Percentiles rank a stretch among this genome's conserved stretches.
phyloP scores from a whole-genome alignment of 2,329 filamentous ascomycete species.

The Metarhizium anisopliae region DNA sequence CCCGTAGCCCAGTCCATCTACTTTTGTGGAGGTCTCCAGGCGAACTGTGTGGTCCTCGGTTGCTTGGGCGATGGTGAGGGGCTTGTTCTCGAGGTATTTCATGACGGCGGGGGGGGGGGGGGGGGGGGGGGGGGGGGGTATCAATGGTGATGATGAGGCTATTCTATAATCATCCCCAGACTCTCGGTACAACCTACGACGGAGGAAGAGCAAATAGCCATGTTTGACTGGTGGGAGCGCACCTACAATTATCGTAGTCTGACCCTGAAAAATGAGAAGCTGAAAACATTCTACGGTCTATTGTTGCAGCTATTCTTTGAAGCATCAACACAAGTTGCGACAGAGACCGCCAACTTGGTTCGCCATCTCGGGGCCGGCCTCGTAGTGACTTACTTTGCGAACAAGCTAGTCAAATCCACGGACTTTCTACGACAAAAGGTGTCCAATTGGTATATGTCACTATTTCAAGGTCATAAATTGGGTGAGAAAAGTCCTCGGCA shows the following conservation, averaged over 20 bases:
- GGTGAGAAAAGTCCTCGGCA: no score
- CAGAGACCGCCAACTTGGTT: neutral
- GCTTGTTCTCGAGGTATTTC: no score
- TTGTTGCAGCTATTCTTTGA: neutral
- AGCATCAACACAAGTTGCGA: neutral
- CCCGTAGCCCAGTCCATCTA: no score
- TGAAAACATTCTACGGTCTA: neutral
- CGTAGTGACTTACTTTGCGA: neutral
- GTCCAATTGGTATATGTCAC: no score
- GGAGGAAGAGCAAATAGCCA: neutral
- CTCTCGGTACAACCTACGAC: no score
- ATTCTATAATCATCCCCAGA: no score
- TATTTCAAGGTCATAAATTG: no score
- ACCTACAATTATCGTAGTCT: neutral
- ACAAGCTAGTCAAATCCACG: neutral
- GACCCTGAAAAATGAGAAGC: neutral
- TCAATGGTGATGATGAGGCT: neutral
- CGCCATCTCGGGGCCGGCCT: neutral
- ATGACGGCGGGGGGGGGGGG: no score
- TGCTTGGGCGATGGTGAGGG: no score
- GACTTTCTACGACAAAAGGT: no score
- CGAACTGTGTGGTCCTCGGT: no score
- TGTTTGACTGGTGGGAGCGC: neutral
- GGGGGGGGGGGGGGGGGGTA: rapidly evolving
- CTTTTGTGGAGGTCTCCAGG: no score